Conservation (phyloP, 148 eudicot genomes). For the Nepenthes mirabilis region DNA sequence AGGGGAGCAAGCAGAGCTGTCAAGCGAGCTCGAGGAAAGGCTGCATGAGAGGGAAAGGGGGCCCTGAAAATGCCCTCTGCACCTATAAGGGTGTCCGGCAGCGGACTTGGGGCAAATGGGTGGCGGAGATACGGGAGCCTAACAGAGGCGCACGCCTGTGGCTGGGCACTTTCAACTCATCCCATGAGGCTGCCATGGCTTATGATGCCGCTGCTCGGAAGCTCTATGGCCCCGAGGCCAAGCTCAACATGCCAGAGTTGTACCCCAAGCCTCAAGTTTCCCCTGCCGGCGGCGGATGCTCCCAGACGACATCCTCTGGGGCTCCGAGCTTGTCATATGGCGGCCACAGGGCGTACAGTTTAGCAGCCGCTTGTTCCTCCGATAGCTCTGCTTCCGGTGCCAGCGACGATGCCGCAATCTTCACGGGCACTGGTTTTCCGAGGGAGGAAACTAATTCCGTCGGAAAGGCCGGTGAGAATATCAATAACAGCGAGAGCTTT, state of each 20-base stretch:
- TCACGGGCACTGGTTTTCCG: not conserved
- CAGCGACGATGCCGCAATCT: constrained; percentile 11
- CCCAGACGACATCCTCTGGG: not conserved
- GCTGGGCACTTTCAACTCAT: constrained; percentile 82
- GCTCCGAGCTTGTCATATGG: not conserved
- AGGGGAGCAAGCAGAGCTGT: constrained; percentile 13
- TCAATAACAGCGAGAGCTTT: constrained; percentile 13
- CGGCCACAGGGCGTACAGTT: not conserved
- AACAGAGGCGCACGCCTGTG: constrained; percentile 87
- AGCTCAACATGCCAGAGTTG: constrained; percentile 62
- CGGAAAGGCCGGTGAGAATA: constrained; percentile 7
- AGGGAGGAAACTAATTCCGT: constrained; percentile 15
- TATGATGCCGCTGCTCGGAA: constrained; percentile 79
- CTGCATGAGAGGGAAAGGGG: constrained; percentile 93
- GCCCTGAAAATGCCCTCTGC: constrained; percentile 82
- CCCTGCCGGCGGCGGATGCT: not conserved
- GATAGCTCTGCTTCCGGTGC: constrained; percentile 13
- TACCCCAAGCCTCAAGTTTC: constrained; percentile 5
- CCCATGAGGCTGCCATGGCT: constrained; percentile 71
- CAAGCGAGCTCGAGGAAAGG: constrained; percentile 67
- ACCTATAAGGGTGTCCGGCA: constrained; percentile 93
- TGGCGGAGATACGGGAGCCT: constrained; percentile 93
- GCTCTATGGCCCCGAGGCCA: constrained; percentile 62
- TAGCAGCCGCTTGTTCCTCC: constrained; percentile 11
- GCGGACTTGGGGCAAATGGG: constrained; percentile 99